These are phyloP conservation scores for Backusella tuberculispora DNA, from an alignment of 192 early-diverging fungal genomes.

Conservation along the genomic window DNA sequence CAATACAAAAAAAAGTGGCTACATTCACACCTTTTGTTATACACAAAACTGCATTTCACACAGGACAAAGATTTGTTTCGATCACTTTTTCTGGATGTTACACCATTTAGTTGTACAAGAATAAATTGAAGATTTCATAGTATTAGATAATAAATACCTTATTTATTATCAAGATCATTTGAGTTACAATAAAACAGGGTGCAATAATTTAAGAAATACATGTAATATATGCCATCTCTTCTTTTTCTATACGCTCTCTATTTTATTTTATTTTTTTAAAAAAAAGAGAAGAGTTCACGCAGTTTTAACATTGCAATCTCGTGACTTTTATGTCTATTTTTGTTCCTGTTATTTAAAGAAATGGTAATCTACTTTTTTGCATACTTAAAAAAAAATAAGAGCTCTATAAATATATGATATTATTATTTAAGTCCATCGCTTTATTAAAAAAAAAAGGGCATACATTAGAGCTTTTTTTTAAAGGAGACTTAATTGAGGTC, in stretches of 20 bases:
- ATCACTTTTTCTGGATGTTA: neutral
- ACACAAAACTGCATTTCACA: slow-evolving; percentile 1
- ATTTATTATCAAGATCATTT: slow-evolving; percentile 4
- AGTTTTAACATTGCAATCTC: neutral
- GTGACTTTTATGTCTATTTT: neutral
- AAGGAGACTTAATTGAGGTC: too few species aligned
- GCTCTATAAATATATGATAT: too few species aligned
- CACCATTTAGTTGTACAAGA: neutral
- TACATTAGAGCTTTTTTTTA: too few species aligned
- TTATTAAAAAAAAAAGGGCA: too few species aligned
- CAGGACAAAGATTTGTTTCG: neutral
- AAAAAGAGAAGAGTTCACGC: too few species aligned
- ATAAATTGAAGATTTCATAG: neutral
- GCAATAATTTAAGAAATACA: too few species aligned
- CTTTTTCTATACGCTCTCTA: neutral
- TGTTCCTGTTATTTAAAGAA: neutral
- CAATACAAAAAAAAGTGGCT: too few species aligned
- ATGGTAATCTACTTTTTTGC: neutral
- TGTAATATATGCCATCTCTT: neutral
- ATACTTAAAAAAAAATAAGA: neutral
- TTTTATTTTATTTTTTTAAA: neutral
- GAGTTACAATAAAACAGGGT: neutral
- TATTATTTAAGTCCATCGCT: too few species aligned
- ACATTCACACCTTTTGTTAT: neutral
- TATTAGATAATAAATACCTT: neutral